Percentiles rank a stretch among this genome's conserved stretches.
Conservation (phyloP, 306 rosid genomes). For the Medicago ruthenica region DNA sequence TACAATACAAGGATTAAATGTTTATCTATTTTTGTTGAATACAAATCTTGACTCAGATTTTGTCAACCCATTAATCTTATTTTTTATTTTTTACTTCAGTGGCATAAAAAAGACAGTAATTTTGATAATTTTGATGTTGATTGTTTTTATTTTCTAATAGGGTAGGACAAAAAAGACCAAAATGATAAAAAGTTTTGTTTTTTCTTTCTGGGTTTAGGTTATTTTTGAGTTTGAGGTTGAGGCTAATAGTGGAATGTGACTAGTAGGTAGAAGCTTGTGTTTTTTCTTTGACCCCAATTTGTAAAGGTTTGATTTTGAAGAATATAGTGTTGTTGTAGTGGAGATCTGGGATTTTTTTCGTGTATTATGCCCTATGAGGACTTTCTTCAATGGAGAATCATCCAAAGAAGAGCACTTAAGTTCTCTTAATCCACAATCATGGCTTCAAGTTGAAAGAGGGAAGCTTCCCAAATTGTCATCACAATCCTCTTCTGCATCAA, state of each 20-base stretch:
- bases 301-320: conserved; percentile 49
- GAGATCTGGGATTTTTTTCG: conserved; percentile 85
- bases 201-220: conserved; percentile 45
- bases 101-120: not conserved
- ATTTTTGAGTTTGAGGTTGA: conserved; percentile 34
- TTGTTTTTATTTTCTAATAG: conserved; percentile 18
- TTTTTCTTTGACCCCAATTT: conserved; percentile 32
- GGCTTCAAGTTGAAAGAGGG: conserved; percentile 98
- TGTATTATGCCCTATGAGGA: conserved; percentile 83
- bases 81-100: conserved; percentile 17
- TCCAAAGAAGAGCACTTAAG: conserved; percentile 75
- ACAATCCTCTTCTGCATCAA: conserved; percentile 68
- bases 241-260: conserved; percentile 49
- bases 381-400: conserved; percentile 77
- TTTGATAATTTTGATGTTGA: conserved; percentile 22
- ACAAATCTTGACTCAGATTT: conserved; percentile 37
- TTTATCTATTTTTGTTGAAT: conserved; percentile 2
- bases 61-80: conserved; percentile 20
- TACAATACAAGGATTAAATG: conserved; percentile 24
- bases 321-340: conserved; percentile 61
- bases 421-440: conserved; percentile 85
- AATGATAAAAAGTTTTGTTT: conserved; percentile 25
- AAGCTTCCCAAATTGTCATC: conserved; percentile 72
- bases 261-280: conserved; percentile 28
- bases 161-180: conserved; percentile 2